Evolutionary conservation across 257 asterid species (phyloP), one percentile per base, ranked within the genome.

Genomic region (Coffea canephora): DNA sequence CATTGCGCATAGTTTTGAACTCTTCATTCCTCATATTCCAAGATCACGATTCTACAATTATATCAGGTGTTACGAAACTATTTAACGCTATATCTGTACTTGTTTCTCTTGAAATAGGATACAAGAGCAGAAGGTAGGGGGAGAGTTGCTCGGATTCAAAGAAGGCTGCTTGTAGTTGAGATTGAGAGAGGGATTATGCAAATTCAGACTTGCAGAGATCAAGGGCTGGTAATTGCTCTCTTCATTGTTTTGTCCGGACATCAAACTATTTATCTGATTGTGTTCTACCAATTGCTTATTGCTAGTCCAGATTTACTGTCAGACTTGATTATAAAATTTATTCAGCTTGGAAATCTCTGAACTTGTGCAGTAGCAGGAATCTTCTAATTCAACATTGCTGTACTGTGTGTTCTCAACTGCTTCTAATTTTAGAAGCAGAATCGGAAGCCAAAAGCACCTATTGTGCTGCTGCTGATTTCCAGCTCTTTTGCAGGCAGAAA

Each of bases 61-160:
- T 49, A 0, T 48, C 45, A 25, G 76, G 61, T 48, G 23, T 15
- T 23, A 1, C 7, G 5, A 73, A 50, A 31, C 34, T 39, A 34
- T 36, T 36, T 5, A 36, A 41, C 15, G 2, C 52, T 72, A 52
- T 77, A 13, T 74, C 74, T 68, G 80, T 52, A 48, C 15, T 64
- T 82, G 31, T 85, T 61, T 85, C 39, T 71, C 70, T 81, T 81
- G 77, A 86, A 88, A 81, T 86, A 95, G 99, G 99, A 95, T 83
- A 87, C 91, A 16, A 87, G 94, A 91, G 97, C 98, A 71, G 97
- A 93, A 91, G 99, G 99, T 66, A 89, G 95, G 86, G 99, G 99
- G 84, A 89, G 97, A 87, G 91, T 88, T 86, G 98, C 99, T 82
- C 92, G 98, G 73, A 88, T 93, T 57, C 98, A 93, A 76, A 91